phyloP scores from a whole-genome alignment of 768 basidiomycete species.

The Tylopilus vinaceipallidus region DNA sequence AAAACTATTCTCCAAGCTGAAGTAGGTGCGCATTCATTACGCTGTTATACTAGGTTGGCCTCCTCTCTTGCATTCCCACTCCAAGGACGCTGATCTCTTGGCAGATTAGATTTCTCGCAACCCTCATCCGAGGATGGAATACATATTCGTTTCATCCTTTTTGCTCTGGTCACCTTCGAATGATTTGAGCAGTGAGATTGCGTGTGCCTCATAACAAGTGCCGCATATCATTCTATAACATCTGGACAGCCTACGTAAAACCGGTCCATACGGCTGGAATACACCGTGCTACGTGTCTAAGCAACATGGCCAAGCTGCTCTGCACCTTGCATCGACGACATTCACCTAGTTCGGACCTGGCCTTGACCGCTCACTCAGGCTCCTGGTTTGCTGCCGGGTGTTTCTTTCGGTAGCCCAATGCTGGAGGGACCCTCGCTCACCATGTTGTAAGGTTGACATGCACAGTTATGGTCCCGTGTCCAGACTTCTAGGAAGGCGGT shows the following conservation, averaged over 20 bases:
- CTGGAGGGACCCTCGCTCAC: too few species aligned
- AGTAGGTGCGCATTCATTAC: slow-evolving; percentile 14
- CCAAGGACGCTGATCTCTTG: background rate
- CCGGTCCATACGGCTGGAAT: background rate
- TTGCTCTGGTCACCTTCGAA: background rate
- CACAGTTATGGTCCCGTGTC: too few species aligned
- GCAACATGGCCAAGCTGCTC: background rate
- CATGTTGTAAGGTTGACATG: too few species aligned
- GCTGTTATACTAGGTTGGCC: slow-evolving; percentile 19
- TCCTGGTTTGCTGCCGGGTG: background rate
- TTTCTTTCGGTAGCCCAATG: too few species aligned
- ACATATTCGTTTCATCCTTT: slow-evolving; percentile 1
- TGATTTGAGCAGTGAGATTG: background rate
- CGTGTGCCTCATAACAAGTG: too few species aligned
- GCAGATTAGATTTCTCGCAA: slow-evolving; percentile 16
- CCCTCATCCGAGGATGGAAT: slow-evolving; percentile 10
- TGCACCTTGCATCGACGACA: background rate
- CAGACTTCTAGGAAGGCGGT: too few species aligned
- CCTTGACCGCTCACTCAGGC: background rate
- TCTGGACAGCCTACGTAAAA: background rate
- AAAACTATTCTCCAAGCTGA: slow-evolving; percentile 78
- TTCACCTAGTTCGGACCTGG: background rate
- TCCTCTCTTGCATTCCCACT: background rate
- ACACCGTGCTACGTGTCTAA: background rate
- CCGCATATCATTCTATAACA: too few species aligned